Percentiles rank a stretch among this genome's conserved stretches.
These are phyloP conservation scores for Coelastrella sp. DNA, from an alignment of 139 green algal species.

Conservation along the genomic window DNA sequence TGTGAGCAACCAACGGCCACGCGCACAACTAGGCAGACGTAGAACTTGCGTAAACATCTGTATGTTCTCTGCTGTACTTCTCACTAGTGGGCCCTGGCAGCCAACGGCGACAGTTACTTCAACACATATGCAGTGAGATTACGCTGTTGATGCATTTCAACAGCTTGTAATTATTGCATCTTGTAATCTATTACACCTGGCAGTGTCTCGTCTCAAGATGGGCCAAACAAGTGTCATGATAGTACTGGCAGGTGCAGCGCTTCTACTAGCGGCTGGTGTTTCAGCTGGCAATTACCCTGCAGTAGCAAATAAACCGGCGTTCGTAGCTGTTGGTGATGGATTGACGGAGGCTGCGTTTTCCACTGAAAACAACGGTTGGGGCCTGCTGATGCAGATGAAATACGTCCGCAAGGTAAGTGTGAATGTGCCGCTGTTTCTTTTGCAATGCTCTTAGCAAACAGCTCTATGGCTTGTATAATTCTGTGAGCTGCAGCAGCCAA, in stretches of 20 bases:
- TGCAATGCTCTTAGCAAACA: too few relatives aligned
- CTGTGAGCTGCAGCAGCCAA: too few relatives aligned
- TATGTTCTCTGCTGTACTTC: too few relatives aligned
- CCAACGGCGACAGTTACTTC: too few relatives aligned
- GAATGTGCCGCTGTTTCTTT: neutral
- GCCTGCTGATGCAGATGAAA: slow-evolving; percentile 15
- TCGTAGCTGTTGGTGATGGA: slow-evolving; percentile 41
- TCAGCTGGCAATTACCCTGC: neutral
- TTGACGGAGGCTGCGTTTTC: slow-evolving; percentile 39
- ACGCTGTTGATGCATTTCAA: neutral
- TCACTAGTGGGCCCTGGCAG: too few relatives aligned
- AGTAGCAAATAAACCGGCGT: neutral
- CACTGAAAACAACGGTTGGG: slow-evolving; percentile 21
- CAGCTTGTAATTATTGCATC: neutral
- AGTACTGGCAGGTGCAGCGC: neutral
- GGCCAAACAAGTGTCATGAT: neutral
- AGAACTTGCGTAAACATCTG: too few relatives aligned
- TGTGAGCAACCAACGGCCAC: too few relatives aligned
- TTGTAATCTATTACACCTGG: neutral
- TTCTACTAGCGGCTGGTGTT: neutral
- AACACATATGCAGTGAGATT: neutral
- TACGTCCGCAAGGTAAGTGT: slow-evolving; percentile 40
- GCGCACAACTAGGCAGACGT: too few relatives aligned
- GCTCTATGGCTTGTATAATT: too few relatives aligned
- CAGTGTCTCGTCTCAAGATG: neutral